Evolutionary conservation across 78 protist species (phyloP).

Genomic region (Mantamonas sphyraenae): DNA sequence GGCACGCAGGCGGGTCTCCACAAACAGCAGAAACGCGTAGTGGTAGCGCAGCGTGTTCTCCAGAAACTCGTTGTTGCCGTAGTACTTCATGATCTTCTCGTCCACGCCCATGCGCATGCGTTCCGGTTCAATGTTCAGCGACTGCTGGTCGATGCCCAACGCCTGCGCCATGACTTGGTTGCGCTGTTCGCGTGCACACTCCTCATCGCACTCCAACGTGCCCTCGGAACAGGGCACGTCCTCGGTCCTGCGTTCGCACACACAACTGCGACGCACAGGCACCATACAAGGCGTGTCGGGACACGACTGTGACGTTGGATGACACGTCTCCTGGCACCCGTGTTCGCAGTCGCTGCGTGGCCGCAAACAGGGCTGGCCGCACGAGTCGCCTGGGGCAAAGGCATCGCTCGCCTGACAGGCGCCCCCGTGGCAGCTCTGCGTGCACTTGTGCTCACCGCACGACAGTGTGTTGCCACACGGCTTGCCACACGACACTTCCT

Average conservation of each 20-base stretch:
- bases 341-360: conserved; percentile 39
- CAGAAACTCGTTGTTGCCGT: too few relatives aligned
- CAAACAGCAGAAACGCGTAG: too few relatives aligned
- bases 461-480: conserved; percentile 43
- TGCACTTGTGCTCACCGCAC: conserved; percentile 46
- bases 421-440: conserved; percentile 40
- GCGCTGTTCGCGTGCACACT: conserved; percentile 37
- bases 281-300: conserved; percentile 25
- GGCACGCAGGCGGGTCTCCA: too few relatives aligned
- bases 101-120: too few relatives aligned
- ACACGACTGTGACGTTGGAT: conserved; percentile 61
- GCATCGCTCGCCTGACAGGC: conserved; percentile 25
- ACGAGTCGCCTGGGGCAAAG: conserved; percentile 5
- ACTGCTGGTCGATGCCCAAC: conserved; percentile 23
- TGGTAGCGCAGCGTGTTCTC: too few relatives aligned
- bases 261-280: conserved; percentile 34
- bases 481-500: conserved; percentile 47
- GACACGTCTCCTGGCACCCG: conserved; percentile 37
- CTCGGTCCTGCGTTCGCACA: conserved; percentile 27
- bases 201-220: conserved; percentile 47
- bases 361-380: conserved; percentile 33
- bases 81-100: too few relatives aligned
- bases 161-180: conserved; percentile 36
- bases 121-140: too few relatives aligned
- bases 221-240: neutral